phyloP scores from a whole-genome alignment of 2,329 filamentous ascomycete genomes.

The Ophiostoma sp. region DNA sequence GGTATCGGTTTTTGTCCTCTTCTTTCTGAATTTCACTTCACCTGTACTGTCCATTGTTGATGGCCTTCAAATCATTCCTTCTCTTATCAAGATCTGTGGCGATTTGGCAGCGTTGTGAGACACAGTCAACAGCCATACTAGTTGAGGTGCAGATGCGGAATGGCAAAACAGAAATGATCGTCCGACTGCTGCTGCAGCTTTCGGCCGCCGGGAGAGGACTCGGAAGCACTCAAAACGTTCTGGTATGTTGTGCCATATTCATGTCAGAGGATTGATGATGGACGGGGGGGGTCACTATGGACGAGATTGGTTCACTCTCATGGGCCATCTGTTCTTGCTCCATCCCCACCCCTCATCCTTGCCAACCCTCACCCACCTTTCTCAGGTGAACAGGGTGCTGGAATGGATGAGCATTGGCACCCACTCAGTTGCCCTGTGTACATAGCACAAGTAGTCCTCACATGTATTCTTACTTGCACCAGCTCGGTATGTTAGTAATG shows the following conservation, averaged over 20 bases:
- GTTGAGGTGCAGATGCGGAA: conserved; percentile 14
- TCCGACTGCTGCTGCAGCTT: conserved; percentile 23
- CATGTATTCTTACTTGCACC: background rate
- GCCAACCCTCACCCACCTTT: conserved; percentile 3
- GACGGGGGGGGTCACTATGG: too few species aligned
- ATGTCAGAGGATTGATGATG: background rate
- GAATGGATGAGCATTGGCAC: conserved; percentile 1
- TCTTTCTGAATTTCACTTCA: background rate
- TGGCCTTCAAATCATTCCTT: background rate
- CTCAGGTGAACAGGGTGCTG: background rate
- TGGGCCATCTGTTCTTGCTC: background rate
- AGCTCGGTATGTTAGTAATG: conserved; percentile 8
- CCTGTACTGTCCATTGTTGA: background rate
- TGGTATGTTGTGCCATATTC: conserved; percentile 13
- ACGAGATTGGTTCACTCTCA: background rate
- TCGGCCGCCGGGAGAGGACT: conserved; percentile 21
- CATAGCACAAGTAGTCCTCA: background rate
- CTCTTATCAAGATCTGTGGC: background rate
- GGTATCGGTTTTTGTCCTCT: background rate
- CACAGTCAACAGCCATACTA: conserved; percentile 22
- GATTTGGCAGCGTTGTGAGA: conserved; percentile 15
- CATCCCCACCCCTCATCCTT: background rate
- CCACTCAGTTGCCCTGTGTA: conserved; percentile 7
- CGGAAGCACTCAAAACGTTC: background rate
- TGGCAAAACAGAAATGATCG: conserved; percentile 16